phyloP scores from a whole-genome alignment of 805 yeast genomes.

The Ogataea dorogensis region DNA sequence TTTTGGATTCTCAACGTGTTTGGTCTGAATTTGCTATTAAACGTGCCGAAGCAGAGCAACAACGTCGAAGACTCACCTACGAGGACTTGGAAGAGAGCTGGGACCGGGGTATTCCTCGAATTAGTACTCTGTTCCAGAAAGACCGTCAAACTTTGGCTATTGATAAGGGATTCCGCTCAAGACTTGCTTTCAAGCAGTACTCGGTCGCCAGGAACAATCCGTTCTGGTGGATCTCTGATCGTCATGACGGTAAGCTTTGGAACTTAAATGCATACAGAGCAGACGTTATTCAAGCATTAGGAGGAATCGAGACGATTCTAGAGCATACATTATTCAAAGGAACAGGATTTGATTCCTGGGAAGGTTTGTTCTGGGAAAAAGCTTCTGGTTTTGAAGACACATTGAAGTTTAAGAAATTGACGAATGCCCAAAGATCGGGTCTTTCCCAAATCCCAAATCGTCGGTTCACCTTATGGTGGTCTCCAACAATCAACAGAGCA shows the following conservation, averaged over 20 bases:
- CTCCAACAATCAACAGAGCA: constrained; percentile 97
- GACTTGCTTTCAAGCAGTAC: constrained; percentile 75
- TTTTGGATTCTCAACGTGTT: constrained; percentile 88
- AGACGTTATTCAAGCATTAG: constrained; percentile 94
- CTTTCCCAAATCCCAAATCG: constrained; percentile 96
- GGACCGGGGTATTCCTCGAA: constrained; percentile 97
- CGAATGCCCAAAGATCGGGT: constrained; percentile 97
- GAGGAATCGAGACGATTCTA: constrained; percentile 93
- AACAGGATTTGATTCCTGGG: constrained; percentile 98
- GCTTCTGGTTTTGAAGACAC: constrained; percentile 97
- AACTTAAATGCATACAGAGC: constrained; percentile 88
- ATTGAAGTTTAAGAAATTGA: constrained; percentile 87
- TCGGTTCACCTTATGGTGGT: constrained; percentile 98
- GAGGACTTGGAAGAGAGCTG: constrained; percentile 94
- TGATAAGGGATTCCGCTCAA: constrained; percentile 87
- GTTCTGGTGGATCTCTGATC: constrained; percentile 94
- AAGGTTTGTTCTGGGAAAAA: constrained; percentile 97
- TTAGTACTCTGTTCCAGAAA: constrained; percentile 90
- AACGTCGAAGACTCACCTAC: constrained; percentile 79
- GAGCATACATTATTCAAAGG: constrained; percentile 95
- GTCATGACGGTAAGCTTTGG: constrained; percentile 97
- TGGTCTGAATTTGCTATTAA: constrained; percentile 97
- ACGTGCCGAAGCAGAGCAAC: constrained; percentile 80
- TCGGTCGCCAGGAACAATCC: constrained; percentile 75
- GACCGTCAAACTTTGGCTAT: constrained; percentile 93